These are phyloP conservation scores for Neurospora sp. DNA, from an alignment of 495 filamentous ascomycete species.

Conservation along the genomic window DNA sequence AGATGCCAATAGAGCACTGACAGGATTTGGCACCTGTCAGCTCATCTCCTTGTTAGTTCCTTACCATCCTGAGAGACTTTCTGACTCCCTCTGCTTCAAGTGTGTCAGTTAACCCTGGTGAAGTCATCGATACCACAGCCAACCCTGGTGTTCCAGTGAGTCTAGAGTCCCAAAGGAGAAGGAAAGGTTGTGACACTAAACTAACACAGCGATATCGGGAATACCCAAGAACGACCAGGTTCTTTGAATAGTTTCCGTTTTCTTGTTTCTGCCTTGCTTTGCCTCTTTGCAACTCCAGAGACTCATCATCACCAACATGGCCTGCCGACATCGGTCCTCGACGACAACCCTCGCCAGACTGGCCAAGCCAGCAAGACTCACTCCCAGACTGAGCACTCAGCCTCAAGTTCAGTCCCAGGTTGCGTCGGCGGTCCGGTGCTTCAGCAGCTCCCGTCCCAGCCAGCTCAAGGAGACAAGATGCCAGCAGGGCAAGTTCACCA, in stretches of 20 bases:
- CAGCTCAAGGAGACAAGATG: constrained; percentile 8
- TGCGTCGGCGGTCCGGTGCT: constrained; percentile 12
- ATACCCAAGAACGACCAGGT: neutral
- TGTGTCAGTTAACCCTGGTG: neutral
- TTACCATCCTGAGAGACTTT: neutral
- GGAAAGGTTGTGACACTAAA: neutral
- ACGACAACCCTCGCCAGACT: constrained; percentile 4
- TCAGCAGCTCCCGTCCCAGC: constrained; percentile 24
- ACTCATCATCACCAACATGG: constrained; percentile 9
- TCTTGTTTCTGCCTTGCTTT: neutral
- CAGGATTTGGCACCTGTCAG: neutral
- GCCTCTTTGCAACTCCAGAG: neutral
- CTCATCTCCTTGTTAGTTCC: neutral
- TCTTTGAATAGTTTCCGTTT: neutral
- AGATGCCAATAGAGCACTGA: neutral
- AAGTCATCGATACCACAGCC: neutral
- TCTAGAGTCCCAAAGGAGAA: neutral
- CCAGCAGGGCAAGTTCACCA: constrained; percentile 58
- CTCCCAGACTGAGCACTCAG: neutral
- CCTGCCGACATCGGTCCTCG: constrained; percentile 13
- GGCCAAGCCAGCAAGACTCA: constrained; percentile 4
- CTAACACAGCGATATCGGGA: neutral
- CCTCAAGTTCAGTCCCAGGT: constrained; percentile 6
- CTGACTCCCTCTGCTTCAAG: neutral
- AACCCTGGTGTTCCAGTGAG: neutral